These are phyloP conservation scores for Pseudoturritis turrita DNA, from an alignment of 345 rosid species.

Conservation along the genomic window DNA sequence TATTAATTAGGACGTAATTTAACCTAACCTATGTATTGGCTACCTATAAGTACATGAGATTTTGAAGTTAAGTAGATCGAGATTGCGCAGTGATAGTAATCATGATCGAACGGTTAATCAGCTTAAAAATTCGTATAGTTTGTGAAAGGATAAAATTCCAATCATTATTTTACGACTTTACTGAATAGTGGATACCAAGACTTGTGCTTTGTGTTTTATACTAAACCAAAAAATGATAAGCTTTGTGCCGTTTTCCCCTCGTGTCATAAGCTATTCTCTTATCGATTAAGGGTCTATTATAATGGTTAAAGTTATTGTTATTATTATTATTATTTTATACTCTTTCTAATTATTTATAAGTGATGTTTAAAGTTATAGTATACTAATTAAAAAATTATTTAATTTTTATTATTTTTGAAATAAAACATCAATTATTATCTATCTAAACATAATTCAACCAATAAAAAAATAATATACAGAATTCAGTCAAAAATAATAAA, in stretches of 20 bases:
- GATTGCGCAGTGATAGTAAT: neutral
- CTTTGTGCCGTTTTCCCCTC: neutral
- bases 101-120: neutral
- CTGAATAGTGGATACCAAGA: neutral
- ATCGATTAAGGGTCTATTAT: neutral
- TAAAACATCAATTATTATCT: no score
- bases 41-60: neutral
- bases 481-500: no score
- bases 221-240: neutral
- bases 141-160: no score
- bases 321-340: no score
- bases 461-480: no score
- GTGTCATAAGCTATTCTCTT: neutral
- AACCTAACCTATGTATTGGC: neutral
- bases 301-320: no score
- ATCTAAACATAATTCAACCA: no score
- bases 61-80: neutral
- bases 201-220: no score
- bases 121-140: neutral
- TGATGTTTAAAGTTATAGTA: no score
- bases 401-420: no score
- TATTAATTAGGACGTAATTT: neutral
- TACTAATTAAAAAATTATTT: no score
- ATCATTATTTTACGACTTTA: neutral
- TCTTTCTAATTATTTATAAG: no score